These are phyloP conservation scores for Pseudogymnoascus sp. DNA, from an alignment of 2,329 filamentous ascomycete species.

Conservation along the genomic window DNA sequence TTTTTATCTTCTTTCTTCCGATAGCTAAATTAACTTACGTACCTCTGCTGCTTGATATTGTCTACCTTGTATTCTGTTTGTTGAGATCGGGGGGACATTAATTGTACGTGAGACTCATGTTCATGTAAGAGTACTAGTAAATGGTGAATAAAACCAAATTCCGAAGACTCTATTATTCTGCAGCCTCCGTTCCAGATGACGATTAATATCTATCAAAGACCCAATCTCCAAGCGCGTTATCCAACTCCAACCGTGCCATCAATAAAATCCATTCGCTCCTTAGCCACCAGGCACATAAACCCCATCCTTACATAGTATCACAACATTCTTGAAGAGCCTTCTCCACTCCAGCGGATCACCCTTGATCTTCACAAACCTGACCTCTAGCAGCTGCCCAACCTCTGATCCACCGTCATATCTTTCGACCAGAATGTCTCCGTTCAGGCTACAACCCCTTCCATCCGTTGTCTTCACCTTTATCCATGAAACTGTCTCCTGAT, in stretches of 20 bases:
- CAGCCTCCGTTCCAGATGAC: neutral
- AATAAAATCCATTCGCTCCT: neutral
- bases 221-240: neutral
- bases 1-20: neutral
- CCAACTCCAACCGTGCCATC: neutral
- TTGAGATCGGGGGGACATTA: no score
- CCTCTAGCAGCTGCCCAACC: conserved; percentile 53
- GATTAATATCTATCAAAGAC: neutral
- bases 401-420: conserved; percentile 46
- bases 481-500: conserved; percentile 47
- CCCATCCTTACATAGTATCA: conserved; percentile 76
- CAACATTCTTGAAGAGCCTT: conserved; percentile 93
- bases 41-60: no score
- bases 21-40: neutral
- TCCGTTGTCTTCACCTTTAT: conserved; percentile 64
- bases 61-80: no score
- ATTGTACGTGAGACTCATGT: no score
- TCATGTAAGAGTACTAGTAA: neutral
- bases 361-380: conserved; percentile 88
- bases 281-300: conserved; percentile 51
- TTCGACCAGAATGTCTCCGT: conserved; percentile 69
- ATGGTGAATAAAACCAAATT: neutral
- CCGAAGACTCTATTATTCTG: neutral
- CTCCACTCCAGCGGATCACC: conserved; percentile 96
- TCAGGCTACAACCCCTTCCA: conserved; percentile 61